phyloP scores from a whole-genome alignment of 2,329 filamentous ascomycete species.

The Fusarium haematococcum region DNA sequence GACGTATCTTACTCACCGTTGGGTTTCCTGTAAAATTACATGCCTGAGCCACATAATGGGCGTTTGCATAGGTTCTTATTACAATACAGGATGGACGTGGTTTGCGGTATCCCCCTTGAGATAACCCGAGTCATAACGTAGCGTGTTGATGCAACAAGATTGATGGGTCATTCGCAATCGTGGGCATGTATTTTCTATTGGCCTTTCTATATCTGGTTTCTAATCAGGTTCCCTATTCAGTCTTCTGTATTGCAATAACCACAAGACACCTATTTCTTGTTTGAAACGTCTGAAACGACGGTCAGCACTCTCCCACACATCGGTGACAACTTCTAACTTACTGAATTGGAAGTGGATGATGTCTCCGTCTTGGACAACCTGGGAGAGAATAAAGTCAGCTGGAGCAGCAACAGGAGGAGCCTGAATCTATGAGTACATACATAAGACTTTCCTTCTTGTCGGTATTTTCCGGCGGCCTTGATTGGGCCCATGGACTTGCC shows the following conservation, averaged over 20 bases:
- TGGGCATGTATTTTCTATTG: not conserved
- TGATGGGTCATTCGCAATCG: not conserved
- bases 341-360: constrained; percentile 60
- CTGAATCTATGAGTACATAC: constrained; percentile 35
- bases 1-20: too few species aligned
- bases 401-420: not conserved
- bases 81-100: too few species aligned
- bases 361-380: constrained; percentile 57
- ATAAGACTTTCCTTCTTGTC: constrained; percentile 59
- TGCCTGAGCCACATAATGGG: too few species aligned
- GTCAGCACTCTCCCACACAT: constrained; percentile 13
- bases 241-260: not conserved
- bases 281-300: constrained; percentile 28
- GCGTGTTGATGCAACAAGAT: not conserved
- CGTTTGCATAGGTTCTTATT: too few species aligned
- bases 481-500: constrained; percentile 58
- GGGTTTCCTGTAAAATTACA: too few species aligned
- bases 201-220: not conserved
- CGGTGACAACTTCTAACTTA: constrained; percentile 41
- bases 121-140: not conserved
- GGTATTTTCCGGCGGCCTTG: constrained; percentile 59
- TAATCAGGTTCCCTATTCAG: not conserved
- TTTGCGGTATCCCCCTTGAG: not conserved
- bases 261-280: constrained; percentile 35
- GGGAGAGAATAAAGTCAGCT: constrained; percentile 32